A percentile compares a stretch with the other conserved stretches of the same genome.
Conservation (phyloP, 495 filamentous ascomycete species). For the Penicillium flavigenum region DNA sequence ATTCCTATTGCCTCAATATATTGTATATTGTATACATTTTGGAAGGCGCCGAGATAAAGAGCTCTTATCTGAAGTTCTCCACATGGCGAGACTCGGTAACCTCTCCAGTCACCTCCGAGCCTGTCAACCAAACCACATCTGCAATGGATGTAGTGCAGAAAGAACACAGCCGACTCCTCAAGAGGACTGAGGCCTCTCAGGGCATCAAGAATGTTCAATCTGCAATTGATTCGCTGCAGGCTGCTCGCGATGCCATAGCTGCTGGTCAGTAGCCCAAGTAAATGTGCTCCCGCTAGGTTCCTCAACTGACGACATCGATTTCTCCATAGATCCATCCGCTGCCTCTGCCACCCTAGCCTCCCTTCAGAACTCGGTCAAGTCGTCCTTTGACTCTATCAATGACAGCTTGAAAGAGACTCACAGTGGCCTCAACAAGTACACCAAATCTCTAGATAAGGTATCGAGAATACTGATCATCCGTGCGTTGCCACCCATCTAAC, state of each 20-base stretch:
- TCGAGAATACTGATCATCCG: neutral
- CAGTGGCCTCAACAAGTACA: slow-evolving; percentile 72
- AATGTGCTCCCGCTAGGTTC: slow-evolving; percentile 6
- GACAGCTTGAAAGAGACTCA: slow-evolving; percentile 78
- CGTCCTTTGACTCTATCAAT: slow-evolving; percentile 73
- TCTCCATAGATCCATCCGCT: slow-evolving; percentile 60
- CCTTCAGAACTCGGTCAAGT: slow-evolving; percentile 77
- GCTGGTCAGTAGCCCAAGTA: slow-evolving; percentile 48
- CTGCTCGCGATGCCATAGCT: slow-evolving; percentile 67
- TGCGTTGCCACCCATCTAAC: neutral
- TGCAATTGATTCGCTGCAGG: slow-evolving; percentile 72
- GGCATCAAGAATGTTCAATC: slow-evolving; percentile 73
- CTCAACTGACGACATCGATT: slow-evolving; percentile 19
- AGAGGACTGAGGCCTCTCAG: slow-evolving; percentile 66
- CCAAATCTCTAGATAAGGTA: slow-evolving; percentile 81
- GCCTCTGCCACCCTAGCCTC: slow-evolving; percentile 72
- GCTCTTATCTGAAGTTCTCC: slow-evolving; percentile 3
- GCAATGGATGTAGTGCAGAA: slow-evolving; percentile 70
- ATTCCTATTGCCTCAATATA: neutral
- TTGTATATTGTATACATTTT: neutral
- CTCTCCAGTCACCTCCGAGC: slow-evolving; percentile 23
- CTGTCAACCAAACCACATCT: slow-evolving; percentile 7
- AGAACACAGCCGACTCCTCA: slow-evolving; percentile 69
- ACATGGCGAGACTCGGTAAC: slow-evolving; percentile 30
- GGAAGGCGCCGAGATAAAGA: slow-evolving; percentile 1